A percentile compares a stretch with the other conserved stretches of the same genome.
phyloP scores from a whole-genome alignment of 345 rosid genomes.

The Dipteronia dyeriana region DNA sequence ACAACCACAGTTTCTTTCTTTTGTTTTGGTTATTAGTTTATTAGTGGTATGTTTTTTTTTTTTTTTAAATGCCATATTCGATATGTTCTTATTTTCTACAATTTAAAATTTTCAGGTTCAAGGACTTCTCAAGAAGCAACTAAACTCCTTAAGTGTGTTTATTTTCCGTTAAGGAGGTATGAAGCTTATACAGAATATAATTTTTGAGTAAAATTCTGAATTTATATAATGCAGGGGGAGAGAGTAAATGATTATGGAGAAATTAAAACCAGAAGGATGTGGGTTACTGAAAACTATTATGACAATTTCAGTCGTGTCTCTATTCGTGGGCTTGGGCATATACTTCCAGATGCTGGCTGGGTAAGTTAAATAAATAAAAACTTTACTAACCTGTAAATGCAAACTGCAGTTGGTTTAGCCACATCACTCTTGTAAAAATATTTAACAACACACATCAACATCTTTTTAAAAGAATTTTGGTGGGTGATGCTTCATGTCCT shows the following conservation, averaged over 20 bases:
- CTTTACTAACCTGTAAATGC: not conserved
- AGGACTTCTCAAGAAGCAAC: slow-evolving; percentile 44
- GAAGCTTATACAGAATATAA: not conserved
- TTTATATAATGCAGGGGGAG: slow-evolving; percentile 54
- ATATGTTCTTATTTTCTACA: not conserved
- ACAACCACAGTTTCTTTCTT: not conserved
- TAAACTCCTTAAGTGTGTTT: slow-evolving; percentile 67
- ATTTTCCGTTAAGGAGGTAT: slow-evolving; percentile 71
- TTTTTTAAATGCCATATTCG: not conserved
- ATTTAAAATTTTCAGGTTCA: slow-evolving; percentile 35
- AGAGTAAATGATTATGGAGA: slow-evolving; percentile 54
- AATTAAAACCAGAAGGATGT: slow-evolving; percentile 45
- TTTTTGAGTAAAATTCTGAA: not conserved
- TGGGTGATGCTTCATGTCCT: not conserved
- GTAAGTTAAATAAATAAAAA: slow-evolving; percentile 38
- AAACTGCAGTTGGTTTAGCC: not conserved
- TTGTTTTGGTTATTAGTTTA: not conserved
- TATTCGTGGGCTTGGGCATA: slow-evolving; percentile 71
- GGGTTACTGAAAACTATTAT: slow-evolving; percentile 41
- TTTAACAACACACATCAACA: too few species aligned
- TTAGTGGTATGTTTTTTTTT: not conserved
- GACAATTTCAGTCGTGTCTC: slow-evolving; percentile 61
- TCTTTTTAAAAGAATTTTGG: not conserved
- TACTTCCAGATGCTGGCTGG: slow-evolving; percentile 85
- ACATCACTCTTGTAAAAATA: not conserved